phyloP scores from a whole-genome alignment of 2,329 filamentous ascomycete genomes.

The Pseudogymnoascus verrucosus region DNA sequence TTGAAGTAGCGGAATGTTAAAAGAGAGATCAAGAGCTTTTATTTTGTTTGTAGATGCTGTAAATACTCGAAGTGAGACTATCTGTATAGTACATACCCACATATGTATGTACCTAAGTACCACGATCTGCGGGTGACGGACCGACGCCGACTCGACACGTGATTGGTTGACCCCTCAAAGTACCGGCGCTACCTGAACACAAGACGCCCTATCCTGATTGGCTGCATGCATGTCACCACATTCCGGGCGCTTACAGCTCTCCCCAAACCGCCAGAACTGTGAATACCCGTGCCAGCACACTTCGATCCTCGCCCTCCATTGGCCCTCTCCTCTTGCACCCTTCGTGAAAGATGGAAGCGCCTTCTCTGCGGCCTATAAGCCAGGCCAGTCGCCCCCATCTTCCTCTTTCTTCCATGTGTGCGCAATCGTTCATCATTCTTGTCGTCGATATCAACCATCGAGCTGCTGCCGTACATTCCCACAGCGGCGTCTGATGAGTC shows the following conservation, averaged over 20 bases:
- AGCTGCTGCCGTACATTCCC: slow-evolving; percentile 1
- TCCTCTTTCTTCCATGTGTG: neutral
- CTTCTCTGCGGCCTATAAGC: neutral
- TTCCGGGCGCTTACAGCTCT: slow-evolving; percentile 4
- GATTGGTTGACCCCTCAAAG: neutral
- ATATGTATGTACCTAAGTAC: neutral
- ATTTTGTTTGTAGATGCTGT: neutral
- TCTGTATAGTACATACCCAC: too few species aligned
- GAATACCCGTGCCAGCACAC: slow-evolving; percentile 6
- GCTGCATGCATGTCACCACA: slow-evolving; percentile 3
- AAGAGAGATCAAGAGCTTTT: neutral
- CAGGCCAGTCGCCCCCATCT: neutral
- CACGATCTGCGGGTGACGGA: neutral
- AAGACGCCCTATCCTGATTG: neutral
- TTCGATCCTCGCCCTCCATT: neutral
- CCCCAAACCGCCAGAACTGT: slow-evolving; percentile 1
- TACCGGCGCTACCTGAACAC: slow-evolving; percentile 2
- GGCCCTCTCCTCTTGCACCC: neutral
- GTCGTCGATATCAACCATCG: neutral
- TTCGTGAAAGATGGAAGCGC: slow-evolving; percentile 4
- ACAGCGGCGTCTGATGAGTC: slow-evolving; percentile 6
- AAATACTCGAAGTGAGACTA: neutral
- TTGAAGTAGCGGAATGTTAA: neutral
- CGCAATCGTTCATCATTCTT: neutral
- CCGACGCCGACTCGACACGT: neutral